Evolutionary conservation across 1,284 basidiomycete species (phyloP), one percentile per base, ranked within the genome.

Genomic region (Malassezia dermatis): DNA sequence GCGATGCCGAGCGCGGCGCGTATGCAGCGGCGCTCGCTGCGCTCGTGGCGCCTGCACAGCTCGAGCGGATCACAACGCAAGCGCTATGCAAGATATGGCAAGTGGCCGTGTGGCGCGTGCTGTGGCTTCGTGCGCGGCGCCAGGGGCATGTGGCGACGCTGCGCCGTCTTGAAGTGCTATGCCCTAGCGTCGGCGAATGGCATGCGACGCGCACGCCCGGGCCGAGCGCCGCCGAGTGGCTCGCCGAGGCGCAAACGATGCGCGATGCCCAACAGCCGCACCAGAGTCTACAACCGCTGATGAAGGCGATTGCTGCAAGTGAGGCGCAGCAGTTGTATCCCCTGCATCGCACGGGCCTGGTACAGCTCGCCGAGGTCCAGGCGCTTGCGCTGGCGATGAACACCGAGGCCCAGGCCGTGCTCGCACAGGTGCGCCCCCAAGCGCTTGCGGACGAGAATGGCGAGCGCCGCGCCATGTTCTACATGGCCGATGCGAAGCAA

Each of bases 371-470:
- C 17, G 51, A 57, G 15, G 19, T 48, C 8, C 41, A 51, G 35
- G 13, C 30, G 4, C 32, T 41, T 2, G 13, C 49, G 26, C 46
- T 52, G 15, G 35, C 11, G n/a, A 53, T 53, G 51, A 19, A 8
- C 19, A 30, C 34, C 17, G 41, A 51, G 23, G 49, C 49, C 11
- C 21, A 40, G 23, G 53, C 53, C 10, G 17, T 48, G 12, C 39
- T 51, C 19, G 49, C 41, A n/a, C 48, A 51, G n/a, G 42, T 51
- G 8, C 32, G 51, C 6, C 55, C 55, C 1, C 45, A 47, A n/a
- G 49, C 50, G 7, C 50, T 57, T 5, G 55, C 55, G 0, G 55
- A 57, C 26, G 26, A 19, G 10, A 57, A 57, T 37, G 39, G n/a
- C 8, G 55, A 57, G 55, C 44, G 49, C 3, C 55, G 55, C 13